Base-by-base conservation (phyloP, 331 rosid genomes). In the Malus hybrid region DNA sequence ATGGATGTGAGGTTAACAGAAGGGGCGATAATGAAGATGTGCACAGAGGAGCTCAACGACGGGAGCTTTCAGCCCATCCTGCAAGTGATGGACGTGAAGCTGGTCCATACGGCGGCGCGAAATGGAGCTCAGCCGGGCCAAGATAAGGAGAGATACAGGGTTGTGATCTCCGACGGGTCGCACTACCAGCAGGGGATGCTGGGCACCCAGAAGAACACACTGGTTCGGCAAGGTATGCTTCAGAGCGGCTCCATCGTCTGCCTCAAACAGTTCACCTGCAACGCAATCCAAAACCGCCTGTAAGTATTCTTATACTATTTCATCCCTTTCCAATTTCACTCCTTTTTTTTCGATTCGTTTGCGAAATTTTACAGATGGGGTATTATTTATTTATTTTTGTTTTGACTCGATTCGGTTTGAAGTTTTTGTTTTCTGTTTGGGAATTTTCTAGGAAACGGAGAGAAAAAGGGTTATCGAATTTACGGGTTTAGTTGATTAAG, bases 181-280 rank as follows among this genome's bases (percentile, higher is more conserved):
- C 79, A 69, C 71, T 76, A 56, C 34, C 92, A 85, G 81, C 97
- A 90, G 72, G 96, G 97, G 52, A 90, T 94, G 96, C 87, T 94
- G 13, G 89, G 88, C 31, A 88, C 93, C 7, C 95, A 90, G 87
- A 81, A 75, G 78, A 91, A 88, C 69, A 76, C 52, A 0, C 83
- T 90, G 70, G 89, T 94, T 29, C 60, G 19, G 60, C 42, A 80
- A 0, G 88, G 89, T 15, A 77, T 18, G 74, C 84, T 94, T 81
- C 96, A 85, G 82, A 84, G 79, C 70, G 96, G 99, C 33, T 91
- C 99, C 34, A 4, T 94, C 7, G 78, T 93, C 72, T 80, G 72
- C 16, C 70, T 93, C 64, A 63, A 65, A 6, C 85, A 87, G 50
- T 91, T 72, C 73, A 80, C 88, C 66, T 90, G 93, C 56, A 85